phyloP scores from a whole-genome alignment of 176 grass and related monocot genomes.

The Oryza longistaminata region DNA sequence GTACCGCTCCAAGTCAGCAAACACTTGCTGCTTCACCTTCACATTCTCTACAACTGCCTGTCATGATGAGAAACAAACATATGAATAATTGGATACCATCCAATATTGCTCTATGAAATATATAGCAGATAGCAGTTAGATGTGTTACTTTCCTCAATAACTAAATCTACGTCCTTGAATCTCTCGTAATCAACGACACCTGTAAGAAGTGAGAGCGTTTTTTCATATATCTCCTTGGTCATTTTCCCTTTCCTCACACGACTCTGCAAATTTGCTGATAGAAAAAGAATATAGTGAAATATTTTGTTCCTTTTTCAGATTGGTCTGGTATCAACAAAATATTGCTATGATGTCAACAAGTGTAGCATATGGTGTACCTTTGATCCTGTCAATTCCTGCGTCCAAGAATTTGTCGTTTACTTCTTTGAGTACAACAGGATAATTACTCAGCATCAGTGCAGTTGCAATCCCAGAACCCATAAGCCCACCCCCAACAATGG shows the following conservation, averaged over 20 bases:
- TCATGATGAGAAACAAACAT: not conserved
- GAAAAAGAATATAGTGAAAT: slow-evolving; percentile 31
- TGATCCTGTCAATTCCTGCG: too few species aligned
- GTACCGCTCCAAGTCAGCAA: slow-evolving; percentile 75
- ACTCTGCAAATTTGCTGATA: slow-evolving; percentile 77
- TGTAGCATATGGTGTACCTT: too few species aligned
- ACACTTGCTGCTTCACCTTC: slow-evolving; percentile 88
- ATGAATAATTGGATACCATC: not conserved
- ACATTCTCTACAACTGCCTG: slow-evolving; percentile 89
- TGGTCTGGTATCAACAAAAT: too few species aligned
- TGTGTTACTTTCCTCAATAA: slow-evolving; percentile 60
- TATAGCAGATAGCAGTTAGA: too few species aligned
- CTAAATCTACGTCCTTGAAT: slow-evolving; percentile 82
- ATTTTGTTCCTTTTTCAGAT: too few species aligned
- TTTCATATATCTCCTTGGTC: slow-evolving; percentile 69
- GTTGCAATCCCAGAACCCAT: too few species aligned
- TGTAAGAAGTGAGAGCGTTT: slow-evolving; percentile 64
- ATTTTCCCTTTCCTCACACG: slow-evolving; percentile 85
- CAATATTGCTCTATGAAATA: not conserved
- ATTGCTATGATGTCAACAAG: too few species aligned
- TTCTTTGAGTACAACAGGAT: too few species aligned
- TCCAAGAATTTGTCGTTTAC: too few species aligned
- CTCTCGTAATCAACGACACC: slow-evolving; percentile 75
- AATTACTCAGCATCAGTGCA: too few species aligned
- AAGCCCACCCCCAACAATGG: too few species aligned